Base-by-base conservation (phyloP, 345 rosid species). In the Salix udensis region DNA sequence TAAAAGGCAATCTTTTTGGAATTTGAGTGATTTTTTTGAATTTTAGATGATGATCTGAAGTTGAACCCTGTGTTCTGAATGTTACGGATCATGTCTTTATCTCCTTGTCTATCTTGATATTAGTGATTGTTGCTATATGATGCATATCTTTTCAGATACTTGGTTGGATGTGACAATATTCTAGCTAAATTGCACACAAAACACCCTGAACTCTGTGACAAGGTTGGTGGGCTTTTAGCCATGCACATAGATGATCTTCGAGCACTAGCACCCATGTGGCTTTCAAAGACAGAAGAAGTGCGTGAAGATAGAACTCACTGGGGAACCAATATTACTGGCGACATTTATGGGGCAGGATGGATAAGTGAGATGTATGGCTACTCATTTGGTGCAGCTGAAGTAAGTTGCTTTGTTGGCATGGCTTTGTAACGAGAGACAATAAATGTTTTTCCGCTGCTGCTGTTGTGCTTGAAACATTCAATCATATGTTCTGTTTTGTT, bases 301-400 rank as follows among this genome's bases (percentile, higher is more conserved):
- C 96, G 98, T 53, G 94, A 86, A 77, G 99, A 94, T 76, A 91
- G 82, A 76, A 90, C 90, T 83, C 99, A 94, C 80, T 96, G 99
- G 98, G 77, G 88, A 37, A 96, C 99, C 82, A 94, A 96, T 74
- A 77, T 96, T 77, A 96, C 99, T 13, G 99, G 99, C n/a, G 99
- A 96, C 79, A 91, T 94, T 81, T 96, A 96, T 62, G 97, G 91
- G 13, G 70, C 84, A 86, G 98, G 99, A 75, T 96, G 98, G 98
- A 96, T 96, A 71, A 96, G 98, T 80, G 99, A 96, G 89, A 96
- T 96, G 98, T 93, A 94, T 84, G 99, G 99, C 83, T 96, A 96
- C 88, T 93, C 99, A 53, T 96, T 96, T 82, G 99, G 99, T 80
- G 99, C 99, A 13, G 98, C 99, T 34, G 94, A 96, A 77, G 99